Evolutionary conservation across 2,329 filamentous ascomycete genomes (phyloP).

Genomic region (Paraconiothyrium sp.): DNA sequence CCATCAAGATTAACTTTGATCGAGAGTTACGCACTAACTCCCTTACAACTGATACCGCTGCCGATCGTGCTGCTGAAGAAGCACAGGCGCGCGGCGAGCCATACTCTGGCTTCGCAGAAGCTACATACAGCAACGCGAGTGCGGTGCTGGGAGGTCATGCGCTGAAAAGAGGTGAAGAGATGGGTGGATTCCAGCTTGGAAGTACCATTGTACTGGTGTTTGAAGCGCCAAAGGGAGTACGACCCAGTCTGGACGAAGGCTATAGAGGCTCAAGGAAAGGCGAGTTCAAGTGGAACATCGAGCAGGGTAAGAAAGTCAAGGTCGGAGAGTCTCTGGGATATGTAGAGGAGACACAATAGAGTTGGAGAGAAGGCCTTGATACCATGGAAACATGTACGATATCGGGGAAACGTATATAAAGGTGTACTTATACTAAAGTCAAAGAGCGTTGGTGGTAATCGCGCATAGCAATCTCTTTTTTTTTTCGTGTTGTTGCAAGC

Average conservation of each 20-base stretch:
- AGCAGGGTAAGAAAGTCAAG: constrained; percentile 87
- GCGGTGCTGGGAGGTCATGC: constrained; percentile 82
- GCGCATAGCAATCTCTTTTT: background rate
- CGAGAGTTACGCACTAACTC: constrained; percentile 92
- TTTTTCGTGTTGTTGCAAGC: background rate
- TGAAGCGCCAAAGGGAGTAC: constrained; percentile 78
- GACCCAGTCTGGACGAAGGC: constrained; percentile 67
- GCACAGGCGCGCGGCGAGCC: constrained; percentile 79
- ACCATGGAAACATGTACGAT: constrained; percentile 16
- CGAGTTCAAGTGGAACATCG: constrained; percentile 86
- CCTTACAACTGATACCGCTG: constrained; percentile 89
- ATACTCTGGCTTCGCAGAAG: constrained; percentile 92
- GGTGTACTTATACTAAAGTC: background rate
- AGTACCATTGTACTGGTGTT: constrained; percentile 96
- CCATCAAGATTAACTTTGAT: constrained; percentile 97
- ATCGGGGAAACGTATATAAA: background rate
- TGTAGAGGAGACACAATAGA: constrained; percentile 63
- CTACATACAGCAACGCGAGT: constrained; percentile 83
- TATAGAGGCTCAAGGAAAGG: constrained; percentile 63
- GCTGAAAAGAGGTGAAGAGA: constrained; percentile 88
- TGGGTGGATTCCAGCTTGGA: constrained; percentile 96
- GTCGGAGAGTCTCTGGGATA: constrained; percentile 87
- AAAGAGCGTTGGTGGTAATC: background rate
- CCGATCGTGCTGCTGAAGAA: constrained; percentile 83
- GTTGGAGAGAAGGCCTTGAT: constrained; percentile 1